A percentile compares a stretch with the other conserved stretches of the same genome.
These are phyloP conservation scores for Eragrostis tef DNA, from an alignment of 202 grass and related monocot species.

Conservation along the genomic window DNA sequence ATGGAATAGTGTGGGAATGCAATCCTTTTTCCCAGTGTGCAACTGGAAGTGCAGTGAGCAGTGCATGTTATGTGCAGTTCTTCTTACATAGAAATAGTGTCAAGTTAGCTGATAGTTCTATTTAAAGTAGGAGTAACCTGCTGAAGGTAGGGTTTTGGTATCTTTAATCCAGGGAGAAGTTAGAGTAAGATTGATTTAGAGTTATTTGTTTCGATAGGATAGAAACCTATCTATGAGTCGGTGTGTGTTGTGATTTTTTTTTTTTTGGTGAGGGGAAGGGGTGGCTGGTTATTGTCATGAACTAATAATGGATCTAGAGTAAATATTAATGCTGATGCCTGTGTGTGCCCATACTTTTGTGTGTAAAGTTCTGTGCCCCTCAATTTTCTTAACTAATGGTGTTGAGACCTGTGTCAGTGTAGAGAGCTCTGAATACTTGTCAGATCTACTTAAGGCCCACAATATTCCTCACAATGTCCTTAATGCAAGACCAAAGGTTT, in stretches of 20 bases:
- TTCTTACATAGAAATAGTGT: background rate
- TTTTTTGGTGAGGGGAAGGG: too few relatives aligned
- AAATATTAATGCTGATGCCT: background rate
- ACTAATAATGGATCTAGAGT: background rate
- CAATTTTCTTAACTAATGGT: conserved; percentile 26
- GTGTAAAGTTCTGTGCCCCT: background rate
- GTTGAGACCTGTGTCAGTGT: conserved; percentile 61
- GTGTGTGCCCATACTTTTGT: conserved; percentile 1
- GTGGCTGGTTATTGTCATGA: conserved; percentile 11
- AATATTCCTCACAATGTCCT: conserved; percentile 97
- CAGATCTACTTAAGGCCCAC: conserved; percentile 73
- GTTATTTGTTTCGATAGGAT: background rate
- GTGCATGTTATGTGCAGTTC: background rate
- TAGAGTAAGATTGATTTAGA: conserved; percentile 10
- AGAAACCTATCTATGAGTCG: background rate
- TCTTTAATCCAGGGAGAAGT: conserved; percentile 6
- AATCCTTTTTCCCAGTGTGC: background rate
- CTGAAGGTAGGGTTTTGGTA: background rate
- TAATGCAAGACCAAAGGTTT: conserved; percentile 95
- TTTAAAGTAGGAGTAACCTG: background rate
- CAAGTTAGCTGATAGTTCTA: background rate
- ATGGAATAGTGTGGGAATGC: background rate
- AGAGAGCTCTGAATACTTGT: conserved; percentile 96
- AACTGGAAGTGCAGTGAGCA: background rate
- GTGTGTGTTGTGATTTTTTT: background rate